These are phyloP conservation scores for Tolypocladium sp. DNA, from an alignment of 2,329 filamentous ascomycete species.

Conservation along the genomic window DNA sequence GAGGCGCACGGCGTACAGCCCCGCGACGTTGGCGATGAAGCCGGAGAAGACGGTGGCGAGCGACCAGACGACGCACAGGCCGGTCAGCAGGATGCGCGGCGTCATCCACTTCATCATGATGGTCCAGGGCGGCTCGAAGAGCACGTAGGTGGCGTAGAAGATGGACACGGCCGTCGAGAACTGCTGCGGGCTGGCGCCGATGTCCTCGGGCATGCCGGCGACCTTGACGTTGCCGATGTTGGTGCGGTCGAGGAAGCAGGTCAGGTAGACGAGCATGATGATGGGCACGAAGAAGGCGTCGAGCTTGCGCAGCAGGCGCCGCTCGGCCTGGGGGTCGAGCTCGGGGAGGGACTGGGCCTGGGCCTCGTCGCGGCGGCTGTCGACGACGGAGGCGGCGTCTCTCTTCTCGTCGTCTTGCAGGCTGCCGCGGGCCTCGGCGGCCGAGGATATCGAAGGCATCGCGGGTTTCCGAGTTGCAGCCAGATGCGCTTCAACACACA, in stretches of 20 bases:
- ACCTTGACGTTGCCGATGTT: constrained; percentile 34
- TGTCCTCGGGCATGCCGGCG: constrained; percentile 21
- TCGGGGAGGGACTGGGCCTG: not conserved
- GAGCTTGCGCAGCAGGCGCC: constrained; percentile 20
- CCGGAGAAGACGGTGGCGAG: constrained; percentile 16
- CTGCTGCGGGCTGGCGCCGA: constrained; percentile 18
- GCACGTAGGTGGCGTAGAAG: constrained; percentile 21
- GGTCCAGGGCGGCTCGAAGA: constrained; percentile 20
- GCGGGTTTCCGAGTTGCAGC: too few species aligned
- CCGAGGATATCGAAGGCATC: not conserved
- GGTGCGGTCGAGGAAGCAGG: constrained; percentile 44
- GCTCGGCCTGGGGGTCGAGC: constrained; percentile 17
- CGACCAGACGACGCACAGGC: constrained; percentile 17
- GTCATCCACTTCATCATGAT: constrained; percentile 22
- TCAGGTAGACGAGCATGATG: constrained; percentile 46
- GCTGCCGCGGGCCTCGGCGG: not conserved
- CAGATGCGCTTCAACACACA: too few species aligned
- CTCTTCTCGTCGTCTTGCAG: not conserved
- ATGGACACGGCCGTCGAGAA: constrained; percentile 22
- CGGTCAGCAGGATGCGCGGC: constrained; percentile 18
- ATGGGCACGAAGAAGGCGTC: constrained; percentile 27
- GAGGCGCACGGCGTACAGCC: constrained; percentile 14
- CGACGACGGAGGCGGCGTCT: not conserved
- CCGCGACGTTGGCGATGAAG: constrained; percentile 18
- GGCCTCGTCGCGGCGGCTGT: not conserved